Evolutionary conservation across 371 early-diverging fungal genomes (phyloP).

Genomic region (Mortierella polycephala): DNA sequence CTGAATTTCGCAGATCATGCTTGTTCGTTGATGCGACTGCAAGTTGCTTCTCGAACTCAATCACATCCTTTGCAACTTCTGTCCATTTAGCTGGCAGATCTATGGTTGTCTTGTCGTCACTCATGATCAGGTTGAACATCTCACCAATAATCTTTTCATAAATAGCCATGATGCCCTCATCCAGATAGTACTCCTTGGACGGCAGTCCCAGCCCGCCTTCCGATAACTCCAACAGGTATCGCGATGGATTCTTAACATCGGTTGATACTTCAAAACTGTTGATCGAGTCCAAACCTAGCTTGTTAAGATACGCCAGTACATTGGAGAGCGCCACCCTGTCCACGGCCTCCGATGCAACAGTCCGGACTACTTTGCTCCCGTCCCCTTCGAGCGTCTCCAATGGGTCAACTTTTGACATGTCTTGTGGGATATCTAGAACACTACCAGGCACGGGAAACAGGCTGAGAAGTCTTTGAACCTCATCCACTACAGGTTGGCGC

Average conservation of each 20-base stretch:
- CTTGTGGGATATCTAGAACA: neutral
- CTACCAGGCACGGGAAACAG: constrained; percentile 38
- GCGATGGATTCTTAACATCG: constrained; percentile 63
- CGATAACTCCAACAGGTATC: constrained; percentile 54
- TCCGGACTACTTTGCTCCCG: neutral
- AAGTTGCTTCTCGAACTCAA: constrained; percentile 62
- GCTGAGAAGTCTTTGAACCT: constrained; percentile 53
- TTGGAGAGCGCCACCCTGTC: constrained; percentile 17
- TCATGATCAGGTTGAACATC: constrained; percentile 40
- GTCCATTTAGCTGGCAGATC: constrained; percentile 19
- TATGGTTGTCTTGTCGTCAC: constrained; percentile 21
- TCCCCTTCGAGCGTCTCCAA: neutral
- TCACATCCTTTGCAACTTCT: constrained; percentile 48
- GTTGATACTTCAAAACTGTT: constrained; percentile 49
- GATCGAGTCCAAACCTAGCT: constrained; percentile 42
- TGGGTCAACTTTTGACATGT: too few species aligned
- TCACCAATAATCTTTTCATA: constrained; percentile 53
- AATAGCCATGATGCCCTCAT: constrained; percentile 51
- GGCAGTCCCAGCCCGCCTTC: constrained; percentile 69
- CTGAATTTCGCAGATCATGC: constrained; percentile 62
- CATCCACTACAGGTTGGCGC: constrained; percentile 58
- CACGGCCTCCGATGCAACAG: neutral
- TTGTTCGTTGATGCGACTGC: constrained; percentile 53
- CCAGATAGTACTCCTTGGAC: constrained; percentile 67
- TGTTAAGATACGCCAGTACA: constrained; percentile 29